These are phyloP conservation scores for Microthlaspi erraticum DNA, from an alignment of 345 rosid genomes.

Conservation along the genomic window DNA sequence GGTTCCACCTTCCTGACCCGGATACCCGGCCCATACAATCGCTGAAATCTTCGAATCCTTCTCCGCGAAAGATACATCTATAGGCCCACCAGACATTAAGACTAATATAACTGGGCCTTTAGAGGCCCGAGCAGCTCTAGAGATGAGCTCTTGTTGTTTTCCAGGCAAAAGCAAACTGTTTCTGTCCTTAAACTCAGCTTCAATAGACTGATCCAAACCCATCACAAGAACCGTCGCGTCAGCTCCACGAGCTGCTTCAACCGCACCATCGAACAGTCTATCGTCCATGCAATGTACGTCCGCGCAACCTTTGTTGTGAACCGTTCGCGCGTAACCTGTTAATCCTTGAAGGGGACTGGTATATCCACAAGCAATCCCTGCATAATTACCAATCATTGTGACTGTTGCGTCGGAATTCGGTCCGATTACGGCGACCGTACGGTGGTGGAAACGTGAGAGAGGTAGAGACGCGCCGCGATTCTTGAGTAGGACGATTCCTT, in stretches of 20 bases:
- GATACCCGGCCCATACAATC: conserved; percentile 95
- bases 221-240: conserved; percentile 80
- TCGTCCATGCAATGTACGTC: conserved; percentile 68
- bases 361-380: conserved; percentile 86
- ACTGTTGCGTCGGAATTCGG: conserved; percentile 76
- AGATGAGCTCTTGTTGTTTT: conserved; percentile 73
- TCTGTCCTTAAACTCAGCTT: conserved; percentile 80
- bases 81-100: conserved; percentile 86
- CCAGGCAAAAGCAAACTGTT: conserved; percentile 73
- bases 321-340: conserved; percentile 53
- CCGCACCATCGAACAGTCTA: conserved; percentile 55
- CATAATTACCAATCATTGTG: conserved; percentile 96
- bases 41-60: conserved; percentile 54
- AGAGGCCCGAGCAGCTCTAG: conserved; percentile 58
- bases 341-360: conserved; percentile 76
- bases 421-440: conserved; percentile 75
- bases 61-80: conserved; percentile 74
- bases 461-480: conserved; percentile 71
- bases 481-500: conserved; percentile 89
- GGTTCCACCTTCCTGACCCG: conserved; percentile 86
- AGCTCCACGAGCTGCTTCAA: conserved; percentile 54
- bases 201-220: conserved; percentile 92
- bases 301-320: conserved; percentile 66
- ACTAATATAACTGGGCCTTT: conserved; percentile 73
- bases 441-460: conserved; percentile 55